A percentile compares a stretch with the other conserved stretches of the same genome.
Evolutionary conservation across 1,284 basidiomycete genomes (phyloP).

Genomic region (Trichosporon faecale): DNA sequence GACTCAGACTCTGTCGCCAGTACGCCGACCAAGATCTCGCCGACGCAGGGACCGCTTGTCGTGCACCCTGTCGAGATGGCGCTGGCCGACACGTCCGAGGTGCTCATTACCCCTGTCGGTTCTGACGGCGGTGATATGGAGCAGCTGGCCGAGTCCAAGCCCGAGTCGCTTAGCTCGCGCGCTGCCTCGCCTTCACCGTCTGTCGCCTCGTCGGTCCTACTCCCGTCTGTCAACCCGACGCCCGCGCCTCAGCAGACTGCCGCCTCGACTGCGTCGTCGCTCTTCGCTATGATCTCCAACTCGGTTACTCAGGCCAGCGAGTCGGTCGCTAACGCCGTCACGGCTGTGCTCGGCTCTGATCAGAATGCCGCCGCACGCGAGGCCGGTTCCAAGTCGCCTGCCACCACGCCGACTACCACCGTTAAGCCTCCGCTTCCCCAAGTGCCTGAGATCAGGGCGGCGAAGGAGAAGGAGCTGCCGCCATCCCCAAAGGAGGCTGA

Average conservation of each 20-base stretch:
- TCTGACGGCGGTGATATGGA: conserved; percentile 1
- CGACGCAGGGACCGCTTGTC: neutral
- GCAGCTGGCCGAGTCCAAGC: neutral
- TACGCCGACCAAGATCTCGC: neutral
- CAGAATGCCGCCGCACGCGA: neutral
- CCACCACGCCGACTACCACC: neutral
- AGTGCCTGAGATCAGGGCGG: neutral
- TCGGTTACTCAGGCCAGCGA: conserved; percentile 2
- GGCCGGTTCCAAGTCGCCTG: neutral
- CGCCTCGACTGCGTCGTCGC: neutral
- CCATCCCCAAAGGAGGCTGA: neutral
- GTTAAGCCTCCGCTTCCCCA: neutral
- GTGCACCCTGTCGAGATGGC: conserved; percentile 5
- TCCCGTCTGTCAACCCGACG: neutral
- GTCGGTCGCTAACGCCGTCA: conserved; percentile 8
- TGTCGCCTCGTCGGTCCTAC: neutral
- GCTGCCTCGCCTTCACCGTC: neutral
- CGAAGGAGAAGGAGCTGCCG: neutral
- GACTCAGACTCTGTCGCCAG: neutral
- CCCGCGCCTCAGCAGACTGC: neutral
- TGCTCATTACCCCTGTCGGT: conserved; percentile 3
- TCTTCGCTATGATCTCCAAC: conserved; percentile 7
- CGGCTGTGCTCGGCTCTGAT: conserved; percentile 3
- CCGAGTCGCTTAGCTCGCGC: neutral
- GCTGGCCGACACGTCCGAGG: neutral